Conservation (phyloP, 371 early-diverging fungal species). For the Syncephalastrum monosporum region DNA sequence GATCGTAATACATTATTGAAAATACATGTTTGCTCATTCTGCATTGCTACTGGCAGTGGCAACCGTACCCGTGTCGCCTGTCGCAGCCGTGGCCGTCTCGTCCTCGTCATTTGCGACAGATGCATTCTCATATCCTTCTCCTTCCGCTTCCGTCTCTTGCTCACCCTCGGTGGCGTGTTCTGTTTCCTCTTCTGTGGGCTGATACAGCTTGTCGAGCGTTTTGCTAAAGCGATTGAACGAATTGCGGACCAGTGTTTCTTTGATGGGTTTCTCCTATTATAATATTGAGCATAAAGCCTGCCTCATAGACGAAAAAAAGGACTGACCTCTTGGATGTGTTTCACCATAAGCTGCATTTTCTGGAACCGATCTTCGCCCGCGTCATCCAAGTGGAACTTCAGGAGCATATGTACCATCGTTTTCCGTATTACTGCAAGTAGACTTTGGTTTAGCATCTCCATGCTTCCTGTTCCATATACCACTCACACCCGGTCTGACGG, state of each 20-base stretch:
- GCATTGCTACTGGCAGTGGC: too few species aligned
- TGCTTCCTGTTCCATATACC: neutral
- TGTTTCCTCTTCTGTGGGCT: too few species aligned
- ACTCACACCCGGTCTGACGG: conserved; percentile 19
- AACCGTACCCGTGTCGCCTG: too few species aligned
- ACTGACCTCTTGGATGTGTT: conserved; percentile 33
- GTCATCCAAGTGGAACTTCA: conserved; percentile 35
- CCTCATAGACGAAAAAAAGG: too few species aligned
- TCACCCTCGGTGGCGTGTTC: too few species aligned
- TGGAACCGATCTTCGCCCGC: conserved; percentile 21
- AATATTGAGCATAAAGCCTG: too few species aligned
- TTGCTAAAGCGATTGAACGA: conserved; percentile 29
- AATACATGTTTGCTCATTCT: too few species aligned
- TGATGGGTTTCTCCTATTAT: conserved; percentile 24
- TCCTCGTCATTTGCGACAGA: too few species aligned
- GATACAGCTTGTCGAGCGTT: conserved; percentile 11
- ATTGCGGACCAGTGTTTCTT: conserved; percentile 27
- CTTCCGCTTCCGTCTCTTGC: too few species aligned
- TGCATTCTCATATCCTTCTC: too few species aligned
- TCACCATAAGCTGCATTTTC: conserved; percentile 23
- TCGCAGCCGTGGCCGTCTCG: too few species aligned
- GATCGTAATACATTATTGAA: too few species aligned
- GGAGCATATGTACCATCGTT: conserved; percentile 36
- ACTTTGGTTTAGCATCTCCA: neutral
- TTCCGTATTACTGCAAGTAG: conserved; percentile 29